phyloP scores from a whole-genome alignment of 768 basidiomycete species.

The Lyophyllum atratum region DNA sequence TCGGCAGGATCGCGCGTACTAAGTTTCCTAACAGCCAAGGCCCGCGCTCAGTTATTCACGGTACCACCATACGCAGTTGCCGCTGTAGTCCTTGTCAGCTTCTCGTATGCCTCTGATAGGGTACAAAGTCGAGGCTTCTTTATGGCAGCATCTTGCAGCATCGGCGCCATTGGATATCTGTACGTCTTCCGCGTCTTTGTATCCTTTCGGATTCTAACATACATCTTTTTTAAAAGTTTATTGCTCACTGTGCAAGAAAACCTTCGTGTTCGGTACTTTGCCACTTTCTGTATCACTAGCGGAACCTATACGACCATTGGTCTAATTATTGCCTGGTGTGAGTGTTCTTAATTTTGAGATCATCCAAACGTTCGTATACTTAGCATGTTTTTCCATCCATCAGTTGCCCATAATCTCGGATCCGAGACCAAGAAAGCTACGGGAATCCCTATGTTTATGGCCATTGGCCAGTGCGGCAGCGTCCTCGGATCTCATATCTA shows the following conservation, averaged over 20 bases:
- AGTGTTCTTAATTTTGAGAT: slow-evolving; percentile 23
- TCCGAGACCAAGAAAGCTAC: slow-evolving; percentile 79
- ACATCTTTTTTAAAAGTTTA: slow-evolving; percentile 36
- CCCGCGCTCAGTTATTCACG: slow-evolving; percentile 70
- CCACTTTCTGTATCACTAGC: slow-evolving; percentile 73
- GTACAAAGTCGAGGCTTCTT: slow-evolving; percentile 59
- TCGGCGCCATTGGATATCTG: slow-evolving; percentile 67
- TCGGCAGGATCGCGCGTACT: background rate
- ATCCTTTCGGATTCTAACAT: background rate
- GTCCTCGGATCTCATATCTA: slow-evolving; percentile 76
- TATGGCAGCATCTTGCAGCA: slow-evolving; percentile 42
- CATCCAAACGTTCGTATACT: slow-evolving; percentile 4
- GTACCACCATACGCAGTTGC: slow-evolving; percentile 82
- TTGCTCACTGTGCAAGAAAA: slow-evolving; percentile 56
- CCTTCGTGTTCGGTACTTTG: slow-evolving; percentile 71
- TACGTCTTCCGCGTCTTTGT: slow-evolving; percentile 28
- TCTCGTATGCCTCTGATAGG: slow-evolving; percentile 66
- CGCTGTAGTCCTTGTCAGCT: slow-evolving; percentile 58
- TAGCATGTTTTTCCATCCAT: background rate
- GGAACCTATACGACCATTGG: slow-evolving; percentile 81
- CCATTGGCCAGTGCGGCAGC: slow-evolving; percentile 78
- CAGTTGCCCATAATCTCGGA: slow-evolving; percentile 74
- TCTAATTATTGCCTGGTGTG: slow-evolving; percentile 77
- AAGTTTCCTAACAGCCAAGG: slow-evolving; percentile 46
- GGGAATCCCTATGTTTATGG: slow-evolving; percentile 78